phyloP scores from a whole-genome alignment of 768 basidiomycete species.

The Boletus rex-veris region DNA sequence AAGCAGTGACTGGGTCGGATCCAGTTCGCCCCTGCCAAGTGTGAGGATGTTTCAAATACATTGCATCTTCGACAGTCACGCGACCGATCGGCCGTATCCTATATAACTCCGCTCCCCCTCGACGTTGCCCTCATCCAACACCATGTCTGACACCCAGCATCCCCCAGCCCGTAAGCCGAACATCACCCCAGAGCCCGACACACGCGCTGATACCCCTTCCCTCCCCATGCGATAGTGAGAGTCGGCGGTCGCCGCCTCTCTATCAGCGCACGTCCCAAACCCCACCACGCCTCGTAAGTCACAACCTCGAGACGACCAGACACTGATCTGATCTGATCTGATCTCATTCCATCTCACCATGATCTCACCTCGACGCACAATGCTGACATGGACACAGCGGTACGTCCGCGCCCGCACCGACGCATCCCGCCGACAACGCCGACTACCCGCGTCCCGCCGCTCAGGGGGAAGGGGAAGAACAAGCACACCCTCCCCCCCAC shows the following conservation, averaged over 20 bases:
- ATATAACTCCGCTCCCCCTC: constrained; percentile 14
- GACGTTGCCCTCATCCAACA: constrained; percentile 7
- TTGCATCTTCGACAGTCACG: constrained; percentile 1
- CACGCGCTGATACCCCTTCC: not conserved
- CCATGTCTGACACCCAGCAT: constrained; percentile 38
- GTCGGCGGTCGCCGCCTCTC: constrained; percentile 55
- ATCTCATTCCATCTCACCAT: not conserved
- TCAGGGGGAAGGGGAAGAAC: constrained; percentile 35
- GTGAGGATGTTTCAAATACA: not conserved
- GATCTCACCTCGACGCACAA: too few relatives aligned
- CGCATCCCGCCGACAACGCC: constrained; percentile 21
- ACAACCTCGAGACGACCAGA: not conserved
- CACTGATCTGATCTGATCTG: not conserved
- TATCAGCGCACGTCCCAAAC: constrained; percentile 38
- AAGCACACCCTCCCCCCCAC: constrained; percentile 31
- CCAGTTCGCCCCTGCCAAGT: not conserved
- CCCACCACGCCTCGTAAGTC: constrained; percentile 32
- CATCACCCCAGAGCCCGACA: not conserved
- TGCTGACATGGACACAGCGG: not conserved
- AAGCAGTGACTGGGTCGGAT: too few relatives aligned
- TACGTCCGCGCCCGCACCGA: constrained; percentile 5
- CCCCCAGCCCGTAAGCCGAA: constrained; percentile 45
- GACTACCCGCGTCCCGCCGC: constrained; percentile 57
- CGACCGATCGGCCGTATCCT: not conserved
- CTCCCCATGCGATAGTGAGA: constrained; percentile 23